Conservation (phyloP, 2,329 filamentous ascomycete species). For the Phoma sp. region DNA sequence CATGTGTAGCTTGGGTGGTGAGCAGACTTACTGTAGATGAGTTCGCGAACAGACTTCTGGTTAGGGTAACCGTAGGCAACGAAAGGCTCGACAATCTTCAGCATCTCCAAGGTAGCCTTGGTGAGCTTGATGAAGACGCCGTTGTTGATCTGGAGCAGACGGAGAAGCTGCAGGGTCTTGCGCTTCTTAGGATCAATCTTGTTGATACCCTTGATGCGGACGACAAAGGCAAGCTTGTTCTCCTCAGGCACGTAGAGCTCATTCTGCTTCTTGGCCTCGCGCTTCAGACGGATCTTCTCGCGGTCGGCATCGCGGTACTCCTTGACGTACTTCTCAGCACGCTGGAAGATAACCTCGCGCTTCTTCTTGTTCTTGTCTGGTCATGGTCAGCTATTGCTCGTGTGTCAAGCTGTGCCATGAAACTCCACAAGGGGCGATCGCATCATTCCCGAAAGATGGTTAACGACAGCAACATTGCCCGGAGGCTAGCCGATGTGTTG, state of each 20-base stretch:
- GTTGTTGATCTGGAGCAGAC: conserved; percentile 99
- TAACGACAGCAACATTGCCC: conserved; percentile 97
- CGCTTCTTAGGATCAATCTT: conserved; percentile 99
- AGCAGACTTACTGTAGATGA: conserved; percentile 96
- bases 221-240: conserved; percentile 94
- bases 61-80: conserved; percentile 99
- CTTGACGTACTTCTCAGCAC: conserved; percentile 99
- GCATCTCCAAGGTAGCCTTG: conserved; percentile 97
- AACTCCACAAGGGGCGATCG: conserved; percentile 34
- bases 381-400: conserved; percentile 43
- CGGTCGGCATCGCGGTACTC: conserved; percentile 99
- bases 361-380: conserved; percentile 96
- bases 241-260: conserved; percentile 94
- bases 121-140: conserved; percentile 97
- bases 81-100: conserved; percentile 98
- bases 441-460: conserved; percentile 99
- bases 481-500: conserved; percentile 86
- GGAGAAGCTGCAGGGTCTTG: conserved; percentile 99
- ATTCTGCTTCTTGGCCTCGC: conserved; percentile 88
- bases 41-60: conserved; percentile 98
- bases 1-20: conserved; percentile 62
- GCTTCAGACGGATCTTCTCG: conserved; percentile 93
- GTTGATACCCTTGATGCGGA: conserved; percentile 99
- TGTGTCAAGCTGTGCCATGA: conserved; percentile 22
- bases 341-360: conserved; percentile 98